These are phyloP conservation scores for Ganoderma lingzhi DNA, from an alignment of 1,284 basidiomycete species.

Conservation along the genomic window DNA sequence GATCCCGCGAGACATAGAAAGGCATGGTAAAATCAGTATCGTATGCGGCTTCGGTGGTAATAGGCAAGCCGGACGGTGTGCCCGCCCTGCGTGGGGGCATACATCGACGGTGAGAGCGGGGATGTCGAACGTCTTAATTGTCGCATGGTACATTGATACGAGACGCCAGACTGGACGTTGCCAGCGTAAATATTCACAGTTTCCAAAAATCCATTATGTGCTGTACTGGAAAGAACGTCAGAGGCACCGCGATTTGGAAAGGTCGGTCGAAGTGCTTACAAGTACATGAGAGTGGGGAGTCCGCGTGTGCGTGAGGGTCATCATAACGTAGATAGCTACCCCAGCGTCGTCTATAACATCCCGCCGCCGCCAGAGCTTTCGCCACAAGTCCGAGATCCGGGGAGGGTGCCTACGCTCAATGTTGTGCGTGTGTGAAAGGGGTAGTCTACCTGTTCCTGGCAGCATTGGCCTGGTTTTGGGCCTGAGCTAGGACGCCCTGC, in stretches of 20 bases:
- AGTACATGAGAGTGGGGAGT: slow-evolving; percentile 13
- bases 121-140: neutral
- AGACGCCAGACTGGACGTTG: neutral
- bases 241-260: neutral
- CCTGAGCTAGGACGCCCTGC: slow-evolving; percentile 68
- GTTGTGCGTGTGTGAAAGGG: neutral
- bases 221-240: slow-evolving; percentile 5
- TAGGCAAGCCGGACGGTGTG: neutral
- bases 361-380: neutral
- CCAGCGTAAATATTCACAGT: neutral
- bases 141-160: slow-evolving; percentile 2
- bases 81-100: neutral
- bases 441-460: slow-evolving; percentile 42
- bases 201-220: slow-evolving; percentile 1
- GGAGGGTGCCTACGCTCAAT: slow-evolving; percentile 1
- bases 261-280: neutral
- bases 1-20: too few relatives aligned
- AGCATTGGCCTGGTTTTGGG: slow-evolving; percentile 57
- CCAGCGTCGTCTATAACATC: slow-evolving; percentile 3
- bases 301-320: neutral
- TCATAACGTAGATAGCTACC: slow-evolving; percentile 3
- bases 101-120: neutral
- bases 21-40: too few relatives aligned
- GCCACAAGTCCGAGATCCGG: neutral
- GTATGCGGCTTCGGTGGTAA: too few relatives aligned